Evolutionary conservation across 2,329 filamentous ascomycete genomes (phyloP).

Genomic region (Talaromyces sp.): DNA sequence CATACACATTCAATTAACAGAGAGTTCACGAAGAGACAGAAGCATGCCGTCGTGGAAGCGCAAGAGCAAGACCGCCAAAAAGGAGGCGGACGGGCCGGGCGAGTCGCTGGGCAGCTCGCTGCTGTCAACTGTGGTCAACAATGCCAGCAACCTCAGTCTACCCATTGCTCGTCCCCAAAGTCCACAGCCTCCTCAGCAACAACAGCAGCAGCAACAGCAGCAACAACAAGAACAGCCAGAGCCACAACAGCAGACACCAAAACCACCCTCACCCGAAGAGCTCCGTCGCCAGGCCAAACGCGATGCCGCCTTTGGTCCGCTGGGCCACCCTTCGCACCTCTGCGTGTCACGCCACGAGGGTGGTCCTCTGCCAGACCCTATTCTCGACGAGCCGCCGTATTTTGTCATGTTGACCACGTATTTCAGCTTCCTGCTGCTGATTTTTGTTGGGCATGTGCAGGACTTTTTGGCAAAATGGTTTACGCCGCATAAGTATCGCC

Average conservation of each 20-base stretch:
- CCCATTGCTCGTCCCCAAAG: neutral
- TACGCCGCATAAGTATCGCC: conserved; percentile 71
- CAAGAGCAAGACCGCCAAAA: conserved; percentile 1
- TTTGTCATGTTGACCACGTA: conserved; percentile 93
- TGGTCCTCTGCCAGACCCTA: conserved; percentile 66
- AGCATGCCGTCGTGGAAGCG: conserved; percentile 11
- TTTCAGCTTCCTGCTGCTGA: conserved; percentile 89
- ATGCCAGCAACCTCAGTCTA: neutral
- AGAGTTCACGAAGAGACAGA: neutral
- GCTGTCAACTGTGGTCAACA: neutral
- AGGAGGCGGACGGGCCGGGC: neutral
- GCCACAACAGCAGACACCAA: neutral
- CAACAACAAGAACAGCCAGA: neutral
- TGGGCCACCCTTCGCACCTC: conserved; percentile 69
- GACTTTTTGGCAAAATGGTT: conserved; percentile 95
- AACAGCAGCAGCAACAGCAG: neutral
- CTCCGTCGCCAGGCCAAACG: conserved; percentile 63
- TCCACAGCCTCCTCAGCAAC: neutral
- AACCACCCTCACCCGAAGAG: conserved; percentile 50
- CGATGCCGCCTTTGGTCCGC: conserved; percentile 83
- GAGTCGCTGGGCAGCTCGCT: neutral
- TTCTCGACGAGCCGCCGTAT: conserved; percentile 90
- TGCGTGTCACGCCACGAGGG: conserved; percentile 81
- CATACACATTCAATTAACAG: neutral
- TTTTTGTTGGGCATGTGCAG: conserved; percentile 83